Conservation (phyloP, 2,329 filamentous ascomycete genomes). For the Scytalidium lignicola region DNA sequence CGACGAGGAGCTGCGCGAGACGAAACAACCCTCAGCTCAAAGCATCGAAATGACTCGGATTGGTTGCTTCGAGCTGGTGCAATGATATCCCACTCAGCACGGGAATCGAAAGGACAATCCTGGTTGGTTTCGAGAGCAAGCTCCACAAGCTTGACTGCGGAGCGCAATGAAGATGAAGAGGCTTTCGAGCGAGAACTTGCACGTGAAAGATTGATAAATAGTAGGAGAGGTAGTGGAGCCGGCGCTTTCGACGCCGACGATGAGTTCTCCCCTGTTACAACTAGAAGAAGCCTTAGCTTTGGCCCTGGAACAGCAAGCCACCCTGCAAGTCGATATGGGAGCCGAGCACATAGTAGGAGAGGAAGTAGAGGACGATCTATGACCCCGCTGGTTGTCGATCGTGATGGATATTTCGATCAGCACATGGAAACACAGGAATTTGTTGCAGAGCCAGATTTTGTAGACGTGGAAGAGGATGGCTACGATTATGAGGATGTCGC, state of each 20-base stretch:
- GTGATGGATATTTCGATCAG: constrained; percentile 39
- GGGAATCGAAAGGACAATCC: constrained; percentile 63
- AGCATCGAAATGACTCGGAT: constrained; percentile 48
- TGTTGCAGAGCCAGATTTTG: constrained; percentile 54
- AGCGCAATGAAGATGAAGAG: constrained; percentile 47
- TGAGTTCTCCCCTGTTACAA: constrained; percentile 28
- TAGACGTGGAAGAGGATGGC: constrained; percentile 51
- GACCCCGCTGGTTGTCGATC: constrained; percentile 38
- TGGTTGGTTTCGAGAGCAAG: constrained; percentile 64
- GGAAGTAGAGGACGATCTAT: constrained; percentile 24
- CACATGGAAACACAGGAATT: constrained; percentile 28
- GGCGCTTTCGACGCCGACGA: constrained; percentile 29
- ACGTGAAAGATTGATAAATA: constrained; percentile 43
- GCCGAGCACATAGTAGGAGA: constrained; percentile 32
- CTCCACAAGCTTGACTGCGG: constrained; percentile 54
- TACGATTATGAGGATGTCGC: constrained; percentile 46
- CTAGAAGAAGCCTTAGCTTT: constrained; percentile 24
- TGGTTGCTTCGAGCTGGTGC: constrained; percentile 62
- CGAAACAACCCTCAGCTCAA: constrained; percentile 20
- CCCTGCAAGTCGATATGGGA: constrained; percentile 41
- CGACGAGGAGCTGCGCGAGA: constrained; percentile 18
- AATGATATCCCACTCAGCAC: constrained; percentile 54
- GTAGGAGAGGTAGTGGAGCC: constrained; percentile 27
- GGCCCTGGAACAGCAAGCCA: constrained; percentile 40
- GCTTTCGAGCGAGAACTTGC: constrained; percentile 47